These are phyloP conservation scores for Tuber calosporum DNA, from an alignment of 495 filamentous ascomycete species.

Conservation along the genomic window DNA sequence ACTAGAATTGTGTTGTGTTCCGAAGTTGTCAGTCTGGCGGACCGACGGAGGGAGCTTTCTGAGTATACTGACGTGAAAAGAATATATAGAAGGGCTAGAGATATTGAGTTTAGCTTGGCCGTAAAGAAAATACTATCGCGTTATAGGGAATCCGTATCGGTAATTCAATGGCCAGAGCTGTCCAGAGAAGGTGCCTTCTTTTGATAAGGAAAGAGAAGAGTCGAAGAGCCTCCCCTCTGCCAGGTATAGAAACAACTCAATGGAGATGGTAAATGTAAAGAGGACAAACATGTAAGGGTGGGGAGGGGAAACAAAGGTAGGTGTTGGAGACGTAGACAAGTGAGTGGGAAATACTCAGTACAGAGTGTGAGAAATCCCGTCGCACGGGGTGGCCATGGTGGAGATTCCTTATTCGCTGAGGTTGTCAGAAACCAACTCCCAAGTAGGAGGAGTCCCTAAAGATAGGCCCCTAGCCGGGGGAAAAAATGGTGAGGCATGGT, in stretches of 20 bases:
- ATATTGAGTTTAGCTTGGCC: neutral
- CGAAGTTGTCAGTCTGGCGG: neutral
- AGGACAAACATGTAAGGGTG: neutral
- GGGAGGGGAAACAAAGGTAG: neutral
- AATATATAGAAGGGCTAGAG: neutral
- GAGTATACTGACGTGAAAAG: neutral
- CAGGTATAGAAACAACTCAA: neutral
- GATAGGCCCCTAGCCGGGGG: neutral
- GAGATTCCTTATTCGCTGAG: neutral
- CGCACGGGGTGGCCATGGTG: neutral
- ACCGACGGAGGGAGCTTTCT: neutral
- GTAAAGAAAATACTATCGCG: neutral
- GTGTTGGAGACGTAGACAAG: neutral
- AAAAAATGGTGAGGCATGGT: neutral
- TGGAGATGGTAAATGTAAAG: neutral
- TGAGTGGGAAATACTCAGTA: neutral
- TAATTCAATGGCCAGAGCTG: neutral
- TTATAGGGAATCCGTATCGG: neutral
- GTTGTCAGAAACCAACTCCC: neutral
- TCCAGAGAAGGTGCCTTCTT: neutral
- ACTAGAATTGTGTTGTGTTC: neutral
- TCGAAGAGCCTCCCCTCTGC: neutral
- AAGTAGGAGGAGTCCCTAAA: neutral
- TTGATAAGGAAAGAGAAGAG: neutral
- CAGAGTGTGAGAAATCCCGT: neutral